Percentiles rank a stretch among this genome's conserved stretches.
Evolutionary conservation across 2,329 filamentous ascomycete species (phyloP).

Genomic region (Diplodia corticola): DNA sequence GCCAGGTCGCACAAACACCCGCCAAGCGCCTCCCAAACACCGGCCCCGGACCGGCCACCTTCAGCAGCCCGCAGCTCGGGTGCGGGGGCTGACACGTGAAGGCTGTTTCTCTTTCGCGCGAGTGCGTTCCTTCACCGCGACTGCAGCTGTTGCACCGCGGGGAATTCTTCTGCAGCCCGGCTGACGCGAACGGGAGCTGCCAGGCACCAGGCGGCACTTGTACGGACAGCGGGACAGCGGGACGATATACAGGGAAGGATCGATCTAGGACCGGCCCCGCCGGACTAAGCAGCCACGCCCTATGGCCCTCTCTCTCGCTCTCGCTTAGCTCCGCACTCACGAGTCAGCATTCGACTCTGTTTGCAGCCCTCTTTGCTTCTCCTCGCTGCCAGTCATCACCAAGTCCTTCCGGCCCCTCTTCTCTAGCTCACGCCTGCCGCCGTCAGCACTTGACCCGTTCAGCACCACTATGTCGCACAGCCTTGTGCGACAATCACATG

Average conservation of each 20-base stretch:
- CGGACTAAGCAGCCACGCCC: neutral
- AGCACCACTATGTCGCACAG: neutral
- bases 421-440: neutral
- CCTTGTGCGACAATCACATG: neutral
- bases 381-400: neutral
- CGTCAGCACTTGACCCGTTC: neutral
- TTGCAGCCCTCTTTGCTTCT: neutral
- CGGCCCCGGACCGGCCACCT: neutral
- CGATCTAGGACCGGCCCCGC: neutral
- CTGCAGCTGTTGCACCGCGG: neutral
- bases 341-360: neutral
- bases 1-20: neutral
- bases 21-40: too few relatives aligned
- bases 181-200: neutral
- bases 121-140: neutral
- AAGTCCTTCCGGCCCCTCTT: neutral
- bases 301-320: neutral
- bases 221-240: neutral
- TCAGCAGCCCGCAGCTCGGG: neutral
- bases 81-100: neutral
- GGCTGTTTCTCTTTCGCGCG: neutral
- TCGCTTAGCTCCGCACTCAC: neutral
- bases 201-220: neutral
- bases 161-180: neutral
- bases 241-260: conserved; percentile 1